phyloP scores from a whole-genome alignment of 176 grass and related monocot genomes.

The Lolium perenne region DNA sequence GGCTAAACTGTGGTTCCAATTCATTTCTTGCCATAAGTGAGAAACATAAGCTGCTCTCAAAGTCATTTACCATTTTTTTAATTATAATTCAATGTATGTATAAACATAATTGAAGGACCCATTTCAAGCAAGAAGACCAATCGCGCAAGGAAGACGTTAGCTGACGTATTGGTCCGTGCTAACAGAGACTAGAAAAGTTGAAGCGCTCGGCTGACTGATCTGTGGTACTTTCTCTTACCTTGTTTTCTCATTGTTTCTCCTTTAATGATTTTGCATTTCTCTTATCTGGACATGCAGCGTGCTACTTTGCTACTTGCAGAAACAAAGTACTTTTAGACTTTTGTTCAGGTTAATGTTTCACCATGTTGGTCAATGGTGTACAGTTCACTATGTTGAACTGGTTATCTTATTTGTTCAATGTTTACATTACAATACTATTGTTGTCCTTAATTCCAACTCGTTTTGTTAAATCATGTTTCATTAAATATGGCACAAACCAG shows the following conservation, averaged over 20 bases:
- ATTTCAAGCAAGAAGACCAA: background rate
- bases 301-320: background rate
- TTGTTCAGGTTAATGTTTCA: background rate
- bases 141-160: background rate
- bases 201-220: background rate
- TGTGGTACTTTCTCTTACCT: background rate
- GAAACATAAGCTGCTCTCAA: background rate
- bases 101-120: background rate
- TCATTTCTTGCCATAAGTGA: background rate
- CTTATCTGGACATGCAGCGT: background rate
- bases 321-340: background rate
- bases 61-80: background rate
- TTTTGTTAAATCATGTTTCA: background rate
- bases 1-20: background rate
- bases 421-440: background rate
- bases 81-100: background rate
- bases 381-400: background rate
- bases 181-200: background rate
- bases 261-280: background rate
- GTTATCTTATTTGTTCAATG: background rate
- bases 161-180: background rate
- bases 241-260: background rate
- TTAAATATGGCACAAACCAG: background rate
- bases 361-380: background rate
- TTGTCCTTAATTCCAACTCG: background rate